Base-by-base conservation (phyloP, 2,329 filamentous ascomycete genomes). In the Sclerotinia glacialis region DNA sequence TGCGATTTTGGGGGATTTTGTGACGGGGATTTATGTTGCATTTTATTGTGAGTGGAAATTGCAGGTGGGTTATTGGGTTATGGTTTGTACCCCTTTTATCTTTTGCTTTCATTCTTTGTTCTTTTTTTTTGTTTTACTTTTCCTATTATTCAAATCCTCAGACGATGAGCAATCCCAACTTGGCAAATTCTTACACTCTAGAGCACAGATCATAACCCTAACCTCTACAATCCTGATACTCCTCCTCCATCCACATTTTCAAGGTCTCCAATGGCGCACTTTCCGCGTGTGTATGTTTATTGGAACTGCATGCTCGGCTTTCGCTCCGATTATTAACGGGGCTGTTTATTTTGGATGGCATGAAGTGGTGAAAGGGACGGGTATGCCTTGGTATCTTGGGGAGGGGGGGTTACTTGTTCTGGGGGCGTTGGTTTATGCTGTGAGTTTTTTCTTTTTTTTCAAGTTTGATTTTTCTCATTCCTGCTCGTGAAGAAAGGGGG, bases 321-420 rank as follows among this genome's bases (percentile, higher is more conserved):
- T 66, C 4, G 58, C 50, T 9, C 64, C 64, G 9, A 66, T 66
- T 23, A 53, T 66, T n/a, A 18, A 66, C 9, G 64, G 21, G n/a
- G 63, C 63, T 46, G 23, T 54, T 26, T 21, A 62, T 62, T 66
- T 66, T 66, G 64, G 64, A 18, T 66, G 55, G 55, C 3, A 14
- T 26, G 31, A 63, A 6, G 50, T 46, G 6, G 46, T 62, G 44
- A 54, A 37, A 9, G 60, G 67, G 16, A 64, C 69, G 7, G 70
- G 71, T 1, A 66, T 70, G 67, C 56, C 59, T 16, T 72, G 65
- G 67, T 73, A 69, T 60, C 53, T 71, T 40, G 42, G 56, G 1
- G 71, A 72, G 40, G 71, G 70, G 14, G 14, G 63, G 14, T 31
- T 69, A n/a, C 59, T 70, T 37, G 47, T 54, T 28, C 5, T 69